phyloP scores from a whole-genome alignment of 192 early-diverging fungal species.

The Spizellomyces sp. region DNA sequence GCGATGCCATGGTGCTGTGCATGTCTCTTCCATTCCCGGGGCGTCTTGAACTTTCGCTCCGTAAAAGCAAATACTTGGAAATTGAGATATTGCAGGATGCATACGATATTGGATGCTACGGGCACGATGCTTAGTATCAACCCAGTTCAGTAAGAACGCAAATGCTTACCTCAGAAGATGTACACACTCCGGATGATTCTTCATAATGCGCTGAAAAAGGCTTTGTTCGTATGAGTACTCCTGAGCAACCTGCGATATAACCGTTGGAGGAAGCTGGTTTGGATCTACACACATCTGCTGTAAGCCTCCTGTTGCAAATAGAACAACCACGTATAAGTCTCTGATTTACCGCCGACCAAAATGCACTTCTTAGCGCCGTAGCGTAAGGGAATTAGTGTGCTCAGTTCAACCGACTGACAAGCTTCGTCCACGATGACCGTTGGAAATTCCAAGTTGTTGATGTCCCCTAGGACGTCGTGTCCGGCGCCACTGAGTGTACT shows the following conservation, averaged over 20 bases:
- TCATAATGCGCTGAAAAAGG: conserved; percentile 88
- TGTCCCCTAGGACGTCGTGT: conserved; percentile 73
- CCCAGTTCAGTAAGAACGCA: conserved; percentile 8
- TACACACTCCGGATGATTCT: conserved; percentile 61
- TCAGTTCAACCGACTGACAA: conserved; percentile 88
- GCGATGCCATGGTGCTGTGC: conserved; percentile 75
- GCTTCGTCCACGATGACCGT: conserved; percentile 94
- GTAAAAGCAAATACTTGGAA: conserved; percentile 84
- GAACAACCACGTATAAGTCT: conserved; percentile 90
- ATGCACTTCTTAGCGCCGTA: conserved; percentile 80
- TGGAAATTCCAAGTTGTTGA: conserved; percentile 66
- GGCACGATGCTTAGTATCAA: background rate
- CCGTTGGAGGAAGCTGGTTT: background rate
- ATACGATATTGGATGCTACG: conserved; percentile 91
- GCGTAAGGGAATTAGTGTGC: conserved; percentile 84
- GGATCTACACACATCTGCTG: background rate
- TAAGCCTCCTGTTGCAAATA: conserved; percentile 52
- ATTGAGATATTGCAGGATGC: conserved; percentile 87
- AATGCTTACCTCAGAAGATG: conserved; percentile 60
- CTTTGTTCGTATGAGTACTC: conserved; percentile 80
- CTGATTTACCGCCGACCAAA: conserved; percentile 89
- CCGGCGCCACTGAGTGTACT: conserved; percentile 86
- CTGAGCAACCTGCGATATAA: conserved; percentile 46
- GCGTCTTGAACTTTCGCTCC: conserved; percentile 73
- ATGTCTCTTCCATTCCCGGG: conserved; percentile 61